Percentiles rank a stretch among this genome's conserved stretches.
These are phyloP conservation scores for Posidonia oceanica DNA, from an alignment of 116 monocot genomes.

Conservation along the genomic window DNA sequence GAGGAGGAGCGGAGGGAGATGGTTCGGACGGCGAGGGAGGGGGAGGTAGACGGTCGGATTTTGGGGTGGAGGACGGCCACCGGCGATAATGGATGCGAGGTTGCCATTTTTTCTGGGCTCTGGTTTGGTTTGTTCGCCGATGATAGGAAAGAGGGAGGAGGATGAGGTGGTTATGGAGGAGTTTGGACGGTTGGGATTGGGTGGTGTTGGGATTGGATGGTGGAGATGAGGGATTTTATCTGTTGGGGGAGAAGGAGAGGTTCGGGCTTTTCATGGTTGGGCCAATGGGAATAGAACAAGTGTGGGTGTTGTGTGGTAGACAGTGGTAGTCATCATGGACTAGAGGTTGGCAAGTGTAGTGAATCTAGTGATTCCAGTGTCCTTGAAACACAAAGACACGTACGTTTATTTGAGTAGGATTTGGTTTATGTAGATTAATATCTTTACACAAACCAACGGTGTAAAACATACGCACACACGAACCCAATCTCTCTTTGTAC, in stretches of 20 bases:
- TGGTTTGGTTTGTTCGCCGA: too few relatives aligned
- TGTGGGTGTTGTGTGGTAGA: background rate
- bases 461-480: too few relatives aligned
- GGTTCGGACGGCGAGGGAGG: slow-evolving; percentile 14
- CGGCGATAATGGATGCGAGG: slow-evolving; percentile 23
- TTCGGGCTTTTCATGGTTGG: background rate
- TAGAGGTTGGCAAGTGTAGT: too few relatives aligned
- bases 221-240: too few relatives aligned
- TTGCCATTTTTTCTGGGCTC: slow-evolving; percentile 6
- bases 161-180: background rate
- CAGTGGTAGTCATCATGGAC: too few relatives aligned
- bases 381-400: too few relatives aligned
- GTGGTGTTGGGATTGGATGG: background rate
- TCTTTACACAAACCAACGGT: too few relatives aligned
- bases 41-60: background rate
- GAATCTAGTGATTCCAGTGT: too few relatives aligned
- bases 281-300: background rate
- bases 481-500: too few relatives aligned
- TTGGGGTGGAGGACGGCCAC: slow-evolving; percentile 6
- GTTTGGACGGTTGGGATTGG: background rate
- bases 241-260: background rate
- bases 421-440: too few relatives aligned
- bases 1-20: slow-evolving; percentile 15
- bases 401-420: too few relatives aligned
- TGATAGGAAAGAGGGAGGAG: background rate